Evolutionary conservation across 2,329 filamentous ascomycete genomes (phyloP), one percentile per base, ranked within the genome.

Genomic region (Verticillium longisporum): DNA sequence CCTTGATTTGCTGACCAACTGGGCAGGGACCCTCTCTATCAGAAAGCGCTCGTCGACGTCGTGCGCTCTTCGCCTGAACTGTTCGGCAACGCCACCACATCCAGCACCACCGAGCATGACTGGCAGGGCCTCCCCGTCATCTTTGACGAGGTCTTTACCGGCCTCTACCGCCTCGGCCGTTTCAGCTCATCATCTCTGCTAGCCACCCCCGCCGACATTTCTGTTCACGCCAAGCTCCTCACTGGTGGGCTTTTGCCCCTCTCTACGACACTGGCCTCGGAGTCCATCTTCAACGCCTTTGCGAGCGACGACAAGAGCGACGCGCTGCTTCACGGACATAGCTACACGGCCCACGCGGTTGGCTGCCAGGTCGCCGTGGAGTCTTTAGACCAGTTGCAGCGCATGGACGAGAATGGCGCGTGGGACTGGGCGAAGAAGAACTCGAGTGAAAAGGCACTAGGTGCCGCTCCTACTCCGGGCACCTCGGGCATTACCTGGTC

Each of bases 141-240:
- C 66, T 91, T 92, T 65, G 91, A 96, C 70, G 92, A 96, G 71
- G 91, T 96, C 38, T 96, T 96, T 74, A 94, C 91, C 0, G 91
- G 91, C 1, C 78, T 96, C 4, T 93, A 93, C 71, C 89, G 92
- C 13, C 85, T 96, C 0, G 91, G 92, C 2, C 84, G 87, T 45
- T 86, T 88, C 69, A 87, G 84, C 1, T 81, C 90, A 0, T 85
- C 89, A 0, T 87, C 87, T 0, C 90, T 94, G 72, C 81, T 96
- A 3, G 78, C 79, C 5, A 76, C 85, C 0, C 74, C 90, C 36
- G 83, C 91, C 0, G 91, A 96, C 67, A 88, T 96, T 56, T 87
- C 87, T 0, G 88, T 92, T 0, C 88, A 96, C 68, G 92, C 91
- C 6, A 96, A 96, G 72, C 81, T 96, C 0, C 80, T 96, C 2